Conservation (phyloP, 129 eudicot genomes). For the Gnaphalium uliginosum region DNA sequence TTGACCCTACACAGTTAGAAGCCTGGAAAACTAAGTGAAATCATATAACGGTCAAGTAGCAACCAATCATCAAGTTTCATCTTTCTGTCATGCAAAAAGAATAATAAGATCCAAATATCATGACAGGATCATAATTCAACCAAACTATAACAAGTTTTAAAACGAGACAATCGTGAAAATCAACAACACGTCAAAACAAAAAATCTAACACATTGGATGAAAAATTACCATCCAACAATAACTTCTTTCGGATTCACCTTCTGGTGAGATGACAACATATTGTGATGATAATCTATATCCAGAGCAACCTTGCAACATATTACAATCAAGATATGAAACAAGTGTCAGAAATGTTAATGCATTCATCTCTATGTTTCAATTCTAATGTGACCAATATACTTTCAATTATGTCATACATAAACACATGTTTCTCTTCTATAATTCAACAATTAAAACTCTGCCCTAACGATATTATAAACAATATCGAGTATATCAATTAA, state of each 20-base stretch:
- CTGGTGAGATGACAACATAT: constrained; percentile 80
- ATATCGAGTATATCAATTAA: too few relatives aligned
- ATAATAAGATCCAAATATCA: too few relatives aligned
- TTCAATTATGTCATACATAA: not conserved
- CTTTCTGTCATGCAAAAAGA: too few relatives aligned
- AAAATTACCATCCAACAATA: constrained; percentile 88
- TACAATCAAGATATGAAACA: not conserved
- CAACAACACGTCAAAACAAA: too few relatives aligned
- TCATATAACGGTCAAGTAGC: too few relatives aligned
- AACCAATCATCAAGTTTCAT: too few relatives aligned
- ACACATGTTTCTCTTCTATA: not conserved
- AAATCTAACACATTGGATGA: not conserved
- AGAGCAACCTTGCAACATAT: constrained; percentile 68
- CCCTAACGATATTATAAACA: not conserved
- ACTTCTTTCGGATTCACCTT: constrained; percentile 98
- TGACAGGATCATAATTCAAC: too few relatives aligned
- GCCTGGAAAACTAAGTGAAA: too few relatives aligned
- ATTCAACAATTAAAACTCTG: not conserved
- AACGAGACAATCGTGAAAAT: too few relatives aligned
- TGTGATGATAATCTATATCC: constrained; percentile 96
- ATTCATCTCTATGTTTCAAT: not conserved
- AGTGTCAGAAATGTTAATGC: not conserved
- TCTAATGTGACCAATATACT: too few relatives aligned
- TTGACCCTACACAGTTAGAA: too few relatives aligned
- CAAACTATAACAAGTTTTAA: too few relatives aligned